These are phyloP conservation scores for Neurospora terricola DNA, from an alignment of 495 filamentous ascomycete genomes.

Conservation along the genomic window DNA sequence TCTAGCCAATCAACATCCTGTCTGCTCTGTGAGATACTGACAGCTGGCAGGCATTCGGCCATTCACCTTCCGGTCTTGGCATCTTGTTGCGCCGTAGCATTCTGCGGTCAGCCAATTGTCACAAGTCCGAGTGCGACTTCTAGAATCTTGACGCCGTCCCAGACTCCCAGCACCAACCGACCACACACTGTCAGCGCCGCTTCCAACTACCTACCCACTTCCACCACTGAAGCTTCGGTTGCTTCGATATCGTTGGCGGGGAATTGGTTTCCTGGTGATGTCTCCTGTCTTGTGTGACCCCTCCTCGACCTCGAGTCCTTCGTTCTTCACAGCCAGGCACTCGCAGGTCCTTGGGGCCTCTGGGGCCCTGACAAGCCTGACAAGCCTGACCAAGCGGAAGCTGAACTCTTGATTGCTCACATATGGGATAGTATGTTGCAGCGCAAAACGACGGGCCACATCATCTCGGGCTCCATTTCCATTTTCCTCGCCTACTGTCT, in stretches of 20 bases:
- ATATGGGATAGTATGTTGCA: not conserved
- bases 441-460: not conserved
- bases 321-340: not conserved
- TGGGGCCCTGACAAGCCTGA: not conserved
- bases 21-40: not conserved
- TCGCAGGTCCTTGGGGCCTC: not conserved
- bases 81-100: not conserved
- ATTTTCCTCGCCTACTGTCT: not conserved
- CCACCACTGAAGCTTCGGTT: not conserved
- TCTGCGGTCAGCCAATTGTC: not conserved
- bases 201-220: not conserved
- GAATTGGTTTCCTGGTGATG: not conserved
- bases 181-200: not conserved
- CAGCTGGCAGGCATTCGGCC: not conserved
- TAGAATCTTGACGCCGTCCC: not conserved
- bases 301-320: not conserved
- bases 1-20: not conserved
- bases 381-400: not conserved
- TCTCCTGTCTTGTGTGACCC: not conserved
- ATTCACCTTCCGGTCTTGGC: not conserved
- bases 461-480: not conserved
- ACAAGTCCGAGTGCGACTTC: not conserved
- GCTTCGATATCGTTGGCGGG: not conserved
- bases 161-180: not conserved
- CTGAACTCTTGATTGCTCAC: not conserved